phyloP scores from a whole-genome alignment of 768 basidiomycete species.

The Lyophyllum semitale region DNA sequence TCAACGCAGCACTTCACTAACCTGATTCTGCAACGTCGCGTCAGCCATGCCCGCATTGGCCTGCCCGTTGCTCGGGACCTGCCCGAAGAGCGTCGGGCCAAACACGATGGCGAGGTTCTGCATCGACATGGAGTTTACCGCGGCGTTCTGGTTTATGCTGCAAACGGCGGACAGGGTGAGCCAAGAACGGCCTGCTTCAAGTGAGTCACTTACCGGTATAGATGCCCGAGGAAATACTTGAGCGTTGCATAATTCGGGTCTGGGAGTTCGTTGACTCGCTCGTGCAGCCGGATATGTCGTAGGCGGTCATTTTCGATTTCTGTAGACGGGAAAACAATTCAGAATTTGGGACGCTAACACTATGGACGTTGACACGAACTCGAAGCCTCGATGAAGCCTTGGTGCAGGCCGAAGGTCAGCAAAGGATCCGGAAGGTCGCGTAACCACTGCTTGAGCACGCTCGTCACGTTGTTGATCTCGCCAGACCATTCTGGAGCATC shows the following conservation, averaged over 20 bases:
- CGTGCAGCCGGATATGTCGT: slow-evolving; percentile 93
- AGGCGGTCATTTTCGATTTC: slow-evolving; percentile 93
- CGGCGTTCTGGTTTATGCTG: slow-evolving; percentile 76
- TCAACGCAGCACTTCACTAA: slow-evolving; percentile 23
- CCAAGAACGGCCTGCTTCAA: not conserved
- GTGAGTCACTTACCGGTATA: slow-evolving; percentile 66
- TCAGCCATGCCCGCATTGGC: slow-evolving; percentile 64
- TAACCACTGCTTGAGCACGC: slow-evolving; percentile 93
- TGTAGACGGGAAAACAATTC: slow-evolving; percentile 27
- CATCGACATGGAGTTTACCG: slow-evolving; percentile 88
- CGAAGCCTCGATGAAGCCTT: slow-evolving; percentile 93
- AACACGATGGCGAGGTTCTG: slow-evolving; percentile 96
- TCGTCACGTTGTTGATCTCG: slow-evolving; percentile 96
- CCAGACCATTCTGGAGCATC: slow-evolving; percentile 87
- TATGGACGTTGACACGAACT: slow-evolving; percentile 52
- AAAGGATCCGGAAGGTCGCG: slow-evolving; percentile 95
- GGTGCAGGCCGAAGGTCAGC: slow-evolving; percentile 79
- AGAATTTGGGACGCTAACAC: slow-evolving; percentile 1
- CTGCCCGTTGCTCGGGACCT: slow-evolving; percentile 54
- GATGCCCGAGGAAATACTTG: slow-evolving; percentile 93
- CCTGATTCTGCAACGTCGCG: slow-evolving; percentile 73
- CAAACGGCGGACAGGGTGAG: not conserved
- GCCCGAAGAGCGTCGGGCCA: slow-evolving; percentile 95
- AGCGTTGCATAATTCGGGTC: slow-evolving; percentile 99
- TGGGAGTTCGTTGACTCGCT: slow-evolving; percentile 95